Percentiles rank a stretch among this genome's conserved stretches.
Evolutionary conservation across 2,329 filamentous ascomycete genomes (phyloP).

Genomic region (Colletotrichum orchidophilum): DNA sequence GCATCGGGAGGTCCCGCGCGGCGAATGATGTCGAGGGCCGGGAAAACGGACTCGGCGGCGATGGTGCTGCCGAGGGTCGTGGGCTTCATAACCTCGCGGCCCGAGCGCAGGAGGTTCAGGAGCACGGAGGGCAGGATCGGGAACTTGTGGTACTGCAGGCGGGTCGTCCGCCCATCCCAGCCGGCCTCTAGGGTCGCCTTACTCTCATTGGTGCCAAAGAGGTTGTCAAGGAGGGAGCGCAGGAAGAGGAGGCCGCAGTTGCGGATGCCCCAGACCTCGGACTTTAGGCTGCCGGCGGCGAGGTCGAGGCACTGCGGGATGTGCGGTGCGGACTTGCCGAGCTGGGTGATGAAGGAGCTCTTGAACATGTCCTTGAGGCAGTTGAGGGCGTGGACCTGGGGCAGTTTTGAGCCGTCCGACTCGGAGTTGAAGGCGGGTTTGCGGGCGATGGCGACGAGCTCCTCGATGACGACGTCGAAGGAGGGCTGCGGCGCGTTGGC

Average conservation of each 20-base stretch:
- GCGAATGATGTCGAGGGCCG: constrained; percentile 82
- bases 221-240: constrained; percentile 81
- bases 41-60: constrained; percentile 78
- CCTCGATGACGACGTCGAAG: constrained; percentile 71
- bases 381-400: constrained; percentile 95
- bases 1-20: constrained; percentile 73
- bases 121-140: constrained; percentile 72
- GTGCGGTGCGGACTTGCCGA: constrained; percentile 78
- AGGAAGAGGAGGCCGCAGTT: constrained; percentile 94
- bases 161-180: constrained; percentile 71
- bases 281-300: constrained; percentile 82
- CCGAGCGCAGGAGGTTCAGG: constrained; percentile 67
- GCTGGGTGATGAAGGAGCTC: constrained; percentile 77
- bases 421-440: constrained; percentile 62
- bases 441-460: constrained; percentile 68
- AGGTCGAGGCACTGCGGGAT: constrained; percentile 79
- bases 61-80: constrained; percentile 41
- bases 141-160: constrained; percentile 76
- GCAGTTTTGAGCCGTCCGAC: constrained; percentile 73
- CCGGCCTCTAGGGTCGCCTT: constrained; percentile 69
- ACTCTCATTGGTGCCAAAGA: constrained; percentile 80
- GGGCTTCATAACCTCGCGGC: constrained; percentile 54
- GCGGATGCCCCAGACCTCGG: constrained; percentile 89
- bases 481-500: constrained; percentile 68
- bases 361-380: constrained; percentile 93